phyloP scores from a whole-genome alignment of 208 protist genomes.

The Leishmania amazonensis region DNA sequence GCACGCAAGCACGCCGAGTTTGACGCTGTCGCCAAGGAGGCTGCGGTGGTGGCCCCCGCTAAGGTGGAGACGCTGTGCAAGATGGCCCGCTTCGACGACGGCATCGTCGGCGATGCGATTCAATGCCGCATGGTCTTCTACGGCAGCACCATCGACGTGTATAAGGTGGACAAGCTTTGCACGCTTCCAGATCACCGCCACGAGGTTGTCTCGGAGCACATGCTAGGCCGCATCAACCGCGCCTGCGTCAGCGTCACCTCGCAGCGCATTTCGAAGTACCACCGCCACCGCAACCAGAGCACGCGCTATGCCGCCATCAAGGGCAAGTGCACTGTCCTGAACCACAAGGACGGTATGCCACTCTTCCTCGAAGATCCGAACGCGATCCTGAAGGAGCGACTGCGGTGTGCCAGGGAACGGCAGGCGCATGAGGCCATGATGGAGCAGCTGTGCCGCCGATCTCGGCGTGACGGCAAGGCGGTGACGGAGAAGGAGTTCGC shows the following conservation, averaged over 20 bases:
- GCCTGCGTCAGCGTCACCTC: constrained; percentile 40
- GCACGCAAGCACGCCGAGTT: constrained; percentile 45
- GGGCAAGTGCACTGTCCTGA: constrained; percentile 68
- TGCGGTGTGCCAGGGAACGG: not conserved
- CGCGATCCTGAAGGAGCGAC: constrained; percentile 31
- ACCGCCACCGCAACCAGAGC: constrained; percentile 65
- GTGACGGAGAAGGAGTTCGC: constrained; percentile 12
- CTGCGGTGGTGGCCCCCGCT: constrained; percentile 36
- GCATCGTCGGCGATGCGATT: constrained; percentile 63
- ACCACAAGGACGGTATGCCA: constrained; percentile 41
- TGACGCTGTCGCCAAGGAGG: constrained; percentile 42
- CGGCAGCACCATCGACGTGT: constrained; percentile 69
- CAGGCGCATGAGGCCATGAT: constrained; percentile 7
- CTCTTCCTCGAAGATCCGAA: constrained; percentile 70
- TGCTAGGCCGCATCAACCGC: constrained; percentile 76
- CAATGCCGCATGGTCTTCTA: constrained; percentile 71
- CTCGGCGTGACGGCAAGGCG: not conserved
- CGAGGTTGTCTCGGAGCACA: constrained; percentile 47
- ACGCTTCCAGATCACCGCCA: constrained; percentile 49
- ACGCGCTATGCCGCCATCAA: constrained; percentile 63
- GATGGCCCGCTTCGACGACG: constrained; percentile 70
- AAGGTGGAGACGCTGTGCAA: constrained; percentile 76
- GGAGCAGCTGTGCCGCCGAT: not conserved
- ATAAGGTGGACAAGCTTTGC: constrained; percentile 50
- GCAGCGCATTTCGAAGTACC: constrained; percentile 75